Evolutionary conservation across 192 early-diverging fungal species (phyloP).

Genomic region (Rhizophagus prolifer): DNA sequence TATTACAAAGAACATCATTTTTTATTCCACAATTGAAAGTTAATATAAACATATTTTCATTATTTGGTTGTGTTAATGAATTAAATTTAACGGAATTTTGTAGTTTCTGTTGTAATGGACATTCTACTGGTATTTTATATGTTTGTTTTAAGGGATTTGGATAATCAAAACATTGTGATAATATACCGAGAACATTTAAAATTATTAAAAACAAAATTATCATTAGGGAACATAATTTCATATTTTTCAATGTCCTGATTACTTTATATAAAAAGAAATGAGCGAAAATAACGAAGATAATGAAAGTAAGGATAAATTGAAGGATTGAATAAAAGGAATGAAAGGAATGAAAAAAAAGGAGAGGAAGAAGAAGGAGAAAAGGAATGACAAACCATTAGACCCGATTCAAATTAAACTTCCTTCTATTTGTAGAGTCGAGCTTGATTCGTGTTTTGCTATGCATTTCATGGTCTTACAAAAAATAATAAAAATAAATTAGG

Average conservation of each 20-base stretch:
- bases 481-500: neutral
- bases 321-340: neutral
- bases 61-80: neutral
- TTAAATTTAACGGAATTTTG: neutral
- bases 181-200: neutral
- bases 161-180: constrained; percentile 2
- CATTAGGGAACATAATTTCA: neutral
- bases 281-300: neutral
- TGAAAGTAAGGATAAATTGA: neutral
- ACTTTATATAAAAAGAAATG: neutral
- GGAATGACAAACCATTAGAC: neutral
- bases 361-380: neutral
- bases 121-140: neutral
- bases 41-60: neutral
- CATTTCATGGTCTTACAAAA: neutral
- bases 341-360: neutral
- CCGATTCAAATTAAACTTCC: neutral
- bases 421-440: neutral
- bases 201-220: neutral
- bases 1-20: constrained; percentile 27
- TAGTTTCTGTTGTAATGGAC: neutral
- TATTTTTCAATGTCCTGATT: neutral
- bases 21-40: constrained; percentile 5
- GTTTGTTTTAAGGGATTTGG: neutral
- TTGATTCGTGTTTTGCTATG: neutral